Conservation (phyloP, 2,329 filamentous ascomycete genomes). For the Lasiodiplodia hormozganensis region DNA sequence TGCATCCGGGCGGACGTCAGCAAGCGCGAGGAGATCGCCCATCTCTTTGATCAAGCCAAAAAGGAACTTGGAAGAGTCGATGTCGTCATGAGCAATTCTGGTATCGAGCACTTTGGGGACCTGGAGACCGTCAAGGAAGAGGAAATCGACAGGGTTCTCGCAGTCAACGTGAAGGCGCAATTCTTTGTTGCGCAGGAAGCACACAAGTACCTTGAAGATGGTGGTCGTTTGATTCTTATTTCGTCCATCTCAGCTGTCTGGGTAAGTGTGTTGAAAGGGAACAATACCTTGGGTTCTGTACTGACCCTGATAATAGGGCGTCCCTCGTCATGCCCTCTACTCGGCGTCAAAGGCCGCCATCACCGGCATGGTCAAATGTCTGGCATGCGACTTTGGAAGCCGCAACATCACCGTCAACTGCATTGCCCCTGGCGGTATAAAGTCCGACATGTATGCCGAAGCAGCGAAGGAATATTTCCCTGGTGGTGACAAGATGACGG, state of each 20-base stretch:
- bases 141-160: conserved; percentile 74
- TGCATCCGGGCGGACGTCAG: conserved; percentile 43
- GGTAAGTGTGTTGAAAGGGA: background rate
- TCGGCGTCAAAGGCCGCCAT: conserved; percentile 17
- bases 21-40: conserved; percentile 40
- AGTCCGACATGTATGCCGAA: conserved; percentile 75
- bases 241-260: conserved; percentile 35
- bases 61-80: conserved; percentile 51
- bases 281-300: background rate
- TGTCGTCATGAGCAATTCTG: conserved; percentile 62
- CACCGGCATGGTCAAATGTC: conserved; percentile 17
- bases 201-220: conserved; percentile 31
- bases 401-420: conserved; percentile 84
- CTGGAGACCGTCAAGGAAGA: conserved; percentile 61
- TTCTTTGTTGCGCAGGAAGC: conserved; percentile 39
- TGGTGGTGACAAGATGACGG: conserved; percentile 11
- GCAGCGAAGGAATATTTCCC: conserved; percentile 14
- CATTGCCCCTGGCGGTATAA: conserved; percentile 88
- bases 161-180: conserved; percentile 62
- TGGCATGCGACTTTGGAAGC: conserved; percentile 25
- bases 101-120: conserved; percentile 71
- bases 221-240: conserved; percentile 32
- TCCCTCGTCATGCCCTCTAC: conserved; percentile 15
- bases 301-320: background rate
- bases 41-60: conserved; percentile 47